Evolutionary conservation across 2,329 filamentous ascomycete genomes (phyloP), one percentile per base, ranked within the genome.

Genomic region (Claviceps africana): DNA sequence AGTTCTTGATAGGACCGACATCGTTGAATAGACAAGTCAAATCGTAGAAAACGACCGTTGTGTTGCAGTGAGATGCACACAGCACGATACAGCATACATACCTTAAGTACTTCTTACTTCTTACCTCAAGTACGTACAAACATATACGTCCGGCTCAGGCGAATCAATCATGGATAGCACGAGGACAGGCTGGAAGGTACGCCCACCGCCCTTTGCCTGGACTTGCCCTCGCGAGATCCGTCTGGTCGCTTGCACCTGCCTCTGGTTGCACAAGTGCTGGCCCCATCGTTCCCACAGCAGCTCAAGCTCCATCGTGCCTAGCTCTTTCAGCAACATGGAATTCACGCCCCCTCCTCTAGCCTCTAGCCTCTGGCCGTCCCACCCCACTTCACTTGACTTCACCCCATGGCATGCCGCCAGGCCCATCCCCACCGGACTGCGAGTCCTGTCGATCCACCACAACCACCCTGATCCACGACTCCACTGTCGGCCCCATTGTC

Each of bases 341-440:
- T 25, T 25, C 25, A 25, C 25, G 25, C 25, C 25, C 25, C 25
- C 25, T 25, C 25, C 25, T 25, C 25, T 25, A 25, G 25, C 25
- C 25, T 25, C 25, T 25, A 25, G 25, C 25, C 25, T 25, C 25
- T 25, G 25, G 25, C 25, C 25, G 25, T 5, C 25, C 25, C 25
- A 25, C 25, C 25, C 25, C 25, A 25, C 25, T 5, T 5, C 25
- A n/a, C n/a, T n/a, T n/a, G n/a, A n/a, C n/a, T n/a, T n/a, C n/a
- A n/a, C n/a, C n/a, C n/a, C n/a, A n/a, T n/a, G n/a, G n/a, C n/a
- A 25, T 25, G 25, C 25, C 25, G 25, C 25, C 25, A 25, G 25
- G 25, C 25, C 51, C 51, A 17, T 47, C 53, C 37, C 51, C 54
- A 50, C 49, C 40, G 35, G 19, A 53, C 43, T 28, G 33, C 25